A percentile compares a stretch with the other conserved stretches of the same genome.
Evolutionary conservation across 768 basidiomycete genomes (phyloP).

Genomic region (Xerocomus spinulosus): DNA sequence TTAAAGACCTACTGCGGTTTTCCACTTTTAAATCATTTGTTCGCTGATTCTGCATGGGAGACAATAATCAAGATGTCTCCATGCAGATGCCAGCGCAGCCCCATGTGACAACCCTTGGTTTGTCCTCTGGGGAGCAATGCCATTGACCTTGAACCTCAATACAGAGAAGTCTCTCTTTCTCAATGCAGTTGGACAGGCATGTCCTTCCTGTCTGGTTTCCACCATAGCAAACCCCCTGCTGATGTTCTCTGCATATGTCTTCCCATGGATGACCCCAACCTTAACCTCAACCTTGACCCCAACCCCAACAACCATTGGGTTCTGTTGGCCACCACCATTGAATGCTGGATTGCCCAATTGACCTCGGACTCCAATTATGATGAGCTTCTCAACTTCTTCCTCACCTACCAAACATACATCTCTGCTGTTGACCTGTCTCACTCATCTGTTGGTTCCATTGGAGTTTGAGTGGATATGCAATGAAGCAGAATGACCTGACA

Average conservation of each 20-base stretch:
- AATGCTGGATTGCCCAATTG: slow-evolving; percentile 89
- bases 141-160: slow-evolving; percentile 27
- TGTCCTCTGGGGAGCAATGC: slow-evolving; percentile 79
- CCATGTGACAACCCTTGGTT: slow-evolving; percentile 88
- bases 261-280: slow-evolving; percentile 26
- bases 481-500: slow-evolving; percentile 58
- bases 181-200: slow-evolving; percentile 36
- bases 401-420: slow-evolving; percentile 87
- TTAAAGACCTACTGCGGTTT: slow-evolving; percentile 76
- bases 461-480: slow-evolving; percentile 48
- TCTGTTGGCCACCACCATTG: slow-evolving; percentile 84
- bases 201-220: slow-evolving; percentile 38
- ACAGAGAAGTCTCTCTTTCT: slow-evolving; percentile 39
- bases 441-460: slow-evolving; percentile 87
- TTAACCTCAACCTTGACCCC: no score
- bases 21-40: slow-evolving; percentile 65
- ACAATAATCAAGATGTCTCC: slow-evolving; percentile 74
- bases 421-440: slow-evolving; percentile 70
- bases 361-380: slow-evolving; percentile 85
- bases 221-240: slow-evolving; percentile 26
- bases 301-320: slow-evolving; percentile 33
- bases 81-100: slow-evolving; percentile 60
- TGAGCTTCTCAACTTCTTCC: slow-evolving; percentile 84
- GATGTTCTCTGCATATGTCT: slow-evolving; percentile 28
- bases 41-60: slow-evolving; percentile 50